Percentiles rank a stretch among this genome's conserved stretches.
These are phyloP conservation scores for Afroboletus lepidellus DNA, from an alignment of 1,284 basidiomycete species.

Conservation along the genomic window DNA sequence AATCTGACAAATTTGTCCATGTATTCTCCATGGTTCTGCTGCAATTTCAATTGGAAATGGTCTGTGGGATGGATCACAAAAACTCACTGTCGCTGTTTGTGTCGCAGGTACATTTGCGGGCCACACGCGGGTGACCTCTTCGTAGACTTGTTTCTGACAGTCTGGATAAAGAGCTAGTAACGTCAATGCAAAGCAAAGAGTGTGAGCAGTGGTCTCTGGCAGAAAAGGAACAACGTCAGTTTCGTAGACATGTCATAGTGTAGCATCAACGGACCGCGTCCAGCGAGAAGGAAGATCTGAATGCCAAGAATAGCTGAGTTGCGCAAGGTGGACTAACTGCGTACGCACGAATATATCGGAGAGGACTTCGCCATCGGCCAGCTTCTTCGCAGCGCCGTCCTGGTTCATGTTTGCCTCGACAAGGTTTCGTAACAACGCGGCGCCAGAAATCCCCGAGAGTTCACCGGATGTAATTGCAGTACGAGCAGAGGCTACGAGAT, in stretches of 20 bases:
- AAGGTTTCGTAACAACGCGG: slow-evolving; percentile 42
- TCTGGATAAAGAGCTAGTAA: slow-evolving; percentile 48
- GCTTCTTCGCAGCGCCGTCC: slow-evolving; percentile 27
- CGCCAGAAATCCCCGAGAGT: slow-evolving; percentile 29
- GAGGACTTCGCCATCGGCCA: slow-evolving; percentile 45
- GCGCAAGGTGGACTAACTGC: neutral
- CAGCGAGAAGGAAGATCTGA: slow-evolving; percentile 42
- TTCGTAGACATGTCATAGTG: neutral
- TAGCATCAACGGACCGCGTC: slow-evolving; percentile 18
- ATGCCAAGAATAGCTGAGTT: neutral
- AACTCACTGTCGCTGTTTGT: slow-evolving; percentile 16
- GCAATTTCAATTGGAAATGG: neutral
- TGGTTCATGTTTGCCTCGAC: slow-evolving; percentile 46
- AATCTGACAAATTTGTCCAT: slow-evolving; percentile 34
- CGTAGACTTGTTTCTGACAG: slow-evolving; percentile 41
- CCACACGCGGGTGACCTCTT: slow-evolving; percentile 39
- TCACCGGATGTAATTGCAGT: slow-evolving; percentile 31
- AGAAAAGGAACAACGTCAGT: slow-evolving; percentile 3
- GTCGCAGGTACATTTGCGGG: slow-evolving; percentile 29
- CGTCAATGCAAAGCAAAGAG: slow-evolving; percentile 40
- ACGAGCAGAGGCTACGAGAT: slow-evolving; percentile 38
- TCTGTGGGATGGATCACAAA: neutral
- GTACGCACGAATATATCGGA: slow-evolving; percentile 45
- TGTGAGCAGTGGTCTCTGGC: slow-evolving; percentile 48
- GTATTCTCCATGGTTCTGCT: slow-evolving; percentile 38